A percentile compares a stretch with the other conserved stretches of the same genome.
phyloP scores from a whole-genome alignment of 1,284 basidiomycete species.

The Trichosporon coremiiforme region DNA sequence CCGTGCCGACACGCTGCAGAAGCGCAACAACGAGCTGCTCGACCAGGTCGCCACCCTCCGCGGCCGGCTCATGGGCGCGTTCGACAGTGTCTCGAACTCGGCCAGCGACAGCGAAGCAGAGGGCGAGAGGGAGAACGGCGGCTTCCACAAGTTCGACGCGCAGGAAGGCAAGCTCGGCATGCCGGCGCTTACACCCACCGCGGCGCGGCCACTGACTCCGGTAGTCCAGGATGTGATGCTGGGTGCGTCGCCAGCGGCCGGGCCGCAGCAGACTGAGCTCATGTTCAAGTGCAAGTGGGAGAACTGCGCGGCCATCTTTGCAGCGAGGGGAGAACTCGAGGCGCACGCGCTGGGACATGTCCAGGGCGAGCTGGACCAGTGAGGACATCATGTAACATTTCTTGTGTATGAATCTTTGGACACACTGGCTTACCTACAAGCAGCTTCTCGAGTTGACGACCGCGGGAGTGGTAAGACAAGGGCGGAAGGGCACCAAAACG shows the following conservation, averaged over 20 bases:
- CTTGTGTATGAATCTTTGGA: constrained; percentile 9
- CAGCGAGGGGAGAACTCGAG: constrained; percentile 25
- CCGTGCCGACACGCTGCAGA: constrained; percentile 29
- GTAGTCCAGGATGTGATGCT: constrained; percentile 25
- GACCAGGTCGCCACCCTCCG: constrained; percentile 38
- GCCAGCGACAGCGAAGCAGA: constrained; percentile 25
- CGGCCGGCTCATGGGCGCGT: constrained; percentile 43
- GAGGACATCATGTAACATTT: background rate
- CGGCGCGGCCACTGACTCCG: constrained; percentile 15
- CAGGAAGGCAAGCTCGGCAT: constrained; percentile 1
- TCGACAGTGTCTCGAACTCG: constrained; percentile 29
- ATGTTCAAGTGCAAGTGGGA: constrained; percentile 35
- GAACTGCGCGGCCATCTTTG: constrained; percentile 21
- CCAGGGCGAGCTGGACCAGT: constrained; percentile 15
- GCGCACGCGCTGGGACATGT: constrained; percentile 30
- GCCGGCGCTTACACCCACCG: constrained; percentile 20
- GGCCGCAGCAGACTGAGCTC: constrained; percentile 2
- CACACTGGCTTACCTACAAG: too few relatives aligned
- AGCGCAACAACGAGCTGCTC: constrained; percentile 44
- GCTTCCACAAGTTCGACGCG: background rate
- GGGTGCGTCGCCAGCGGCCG: background rate
- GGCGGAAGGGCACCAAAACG: too few relatives aligned
- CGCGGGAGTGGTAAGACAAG: too few relatives aligned
- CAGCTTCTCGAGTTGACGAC: too few relatives aligned
- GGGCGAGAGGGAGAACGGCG: background rate